Base-by-base conservation (phyloP, 768 basidiomycete genomes). In the Collybia sp. region DNA sequence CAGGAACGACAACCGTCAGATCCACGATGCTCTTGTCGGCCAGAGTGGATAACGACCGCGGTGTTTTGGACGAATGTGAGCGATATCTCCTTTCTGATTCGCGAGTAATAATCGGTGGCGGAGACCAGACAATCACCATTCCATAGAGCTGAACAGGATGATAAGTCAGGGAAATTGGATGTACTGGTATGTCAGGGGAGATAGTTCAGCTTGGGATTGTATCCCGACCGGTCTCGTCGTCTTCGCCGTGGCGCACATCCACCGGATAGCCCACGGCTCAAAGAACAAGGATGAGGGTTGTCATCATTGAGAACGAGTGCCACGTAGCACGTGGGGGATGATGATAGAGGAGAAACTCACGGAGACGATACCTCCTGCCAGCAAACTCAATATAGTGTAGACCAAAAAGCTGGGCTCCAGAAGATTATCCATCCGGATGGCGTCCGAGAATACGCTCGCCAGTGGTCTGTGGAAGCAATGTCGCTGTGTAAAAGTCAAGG, bases 241-340 rank as follows among this genome's bases (percentile, higher is more conserved):
- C 88, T 54, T 76, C 64, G 74, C 68, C 69, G 59, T 69, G 72
- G 77, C 87, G 85, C 75, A 59, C 61, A 61, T 48, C 57, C 51
- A 54, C 42, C 49, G 56, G 55, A 67, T 52, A 65, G 73, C 88
- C 82, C 82, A 66, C 56, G 60, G 71, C 83, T 90, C 88, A 72
- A 85, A 90, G 88, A 90, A 91, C 88, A 91, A 91, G 88, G 88
- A 91, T 91, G 88, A 88, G 46, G 69, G 71, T 69, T 65, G 54
- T 69, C 83, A 87, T 88, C 87, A 66, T 57, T 16, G 13, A 37
- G 48, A 41, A 13, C n/a, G 13, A 25, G 30, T 18, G 35, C 20
- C 12, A 35, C 18, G 10, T 25, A 19, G 13, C 40, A 42, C n/a
- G 18, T 34, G 8, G 42, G 18, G n/a, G n/a, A n/a, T 25, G 16